Base-by-base conservation (phyloP, 345 rosid species). In the Nasturtium officinale region DNA sequence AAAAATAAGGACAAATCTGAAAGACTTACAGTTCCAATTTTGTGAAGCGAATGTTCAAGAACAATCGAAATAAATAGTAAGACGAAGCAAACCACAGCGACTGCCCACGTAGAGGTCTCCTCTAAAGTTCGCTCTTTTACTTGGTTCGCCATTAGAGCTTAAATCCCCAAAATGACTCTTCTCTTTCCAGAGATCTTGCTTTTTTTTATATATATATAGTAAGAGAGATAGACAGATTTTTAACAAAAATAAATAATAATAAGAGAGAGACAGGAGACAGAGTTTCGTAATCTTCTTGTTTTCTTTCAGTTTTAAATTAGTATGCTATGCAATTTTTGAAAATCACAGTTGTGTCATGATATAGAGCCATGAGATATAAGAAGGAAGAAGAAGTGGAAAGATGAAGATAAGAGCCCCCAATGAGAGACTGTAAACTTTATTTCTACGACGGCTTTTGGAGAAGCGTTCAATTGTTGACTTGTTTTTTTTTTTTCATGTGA, bases 91-190 rank as follows among this genome's bases (percentile, higher is more conserved):
- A 92, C 89, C 2, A 86, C 82, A 5, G 98, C 92, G 5, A 92
- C 85, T 17, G 92, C 95, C 98, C 98, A 92, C 64, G 96, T 92
- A 13, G 96, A 87, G 2, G 98, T 90, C 50, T 47, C 61, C 56
- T 88, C 83, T 9, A 90, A 76, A 30, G 88, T 65, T 23, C 71
- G 61, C 71, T 77, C 88, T 16, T 57, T 75, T 9, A 18, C 79
- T 9, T 60, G 52, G 23, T 25, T 5, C 28, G 67, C 66, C 80
- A 77, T 77, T 64, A 37, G 16, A 67, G 62, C 69, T 67, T 28
- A 21, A 0, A 40, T 12, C 46, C 5, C 40, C 23, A 13, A 51
- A 72, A 52, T 18, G 58, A 35, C 0, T 50, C 1, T 62, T 23
- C n/a, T 26, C 5, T 29, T 62, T 29, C 37, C 20, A n/a, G 9